Evolutionary conservation across 2,329 filamentous ascomycete genomes (phyloP).

Genomic region (Sporothrix pseudoabietina): DNA sequence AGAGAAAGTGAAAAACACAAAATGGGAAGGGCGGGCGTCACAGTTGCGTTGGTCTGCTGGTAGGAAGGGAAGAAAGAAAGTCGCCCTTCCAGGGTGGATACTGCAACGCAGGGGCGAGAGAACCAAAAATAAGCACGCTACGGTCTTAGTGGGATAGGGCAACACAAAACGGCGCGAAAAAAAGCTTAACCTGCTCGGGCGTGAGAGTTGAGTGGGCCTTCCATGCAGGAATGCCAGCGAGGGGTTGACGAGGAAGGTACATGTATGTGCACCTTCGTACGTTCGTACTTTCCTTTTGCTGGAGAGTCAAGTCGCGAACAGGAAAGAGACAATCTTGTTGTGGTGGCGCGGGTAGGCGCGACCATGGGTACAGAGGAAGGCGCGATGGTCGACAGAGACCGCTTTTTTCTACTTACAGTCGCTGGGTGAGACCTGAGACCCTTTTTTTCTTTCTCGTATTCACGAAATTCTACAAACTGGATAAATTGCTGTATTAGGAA

Average conservation of each 20-base stretch:
- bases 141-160: background rate
- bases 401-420: constrained; percentile 17
- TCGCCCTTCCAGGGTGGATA: background rate
- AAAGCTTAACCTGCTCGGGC: background rate
- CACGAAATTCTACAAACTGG: background rate
- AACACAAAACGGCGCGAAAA: background rate
- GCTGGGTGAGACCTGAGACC: background rate
- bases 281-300: too few relatives aligned
- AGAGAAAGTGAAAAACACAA: background rate
- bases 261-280: too few relatives aligned
- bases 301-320: too few relatives aligned
- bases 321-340: background rate
- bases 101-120: background rate
- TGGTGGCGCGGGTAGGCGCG: background rate
- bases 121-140: constrained; percentile 1
- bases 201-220: background rate
- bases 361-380: background rate
- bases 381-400: background rate
- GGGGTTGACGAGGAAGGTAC: background rate
- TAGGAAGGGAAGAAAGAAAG: too few relatives aligned
- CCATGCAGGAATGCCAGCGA: too few relatives aligned
- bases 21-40: background rate
- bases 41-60: background rate
- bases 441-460: constrained; percentile 17
- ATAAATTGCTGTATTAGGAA: background rate